phyloP scores from a whole-genome alignment of 257 asterid species.

The Eucommia ulmoides region DNA sequence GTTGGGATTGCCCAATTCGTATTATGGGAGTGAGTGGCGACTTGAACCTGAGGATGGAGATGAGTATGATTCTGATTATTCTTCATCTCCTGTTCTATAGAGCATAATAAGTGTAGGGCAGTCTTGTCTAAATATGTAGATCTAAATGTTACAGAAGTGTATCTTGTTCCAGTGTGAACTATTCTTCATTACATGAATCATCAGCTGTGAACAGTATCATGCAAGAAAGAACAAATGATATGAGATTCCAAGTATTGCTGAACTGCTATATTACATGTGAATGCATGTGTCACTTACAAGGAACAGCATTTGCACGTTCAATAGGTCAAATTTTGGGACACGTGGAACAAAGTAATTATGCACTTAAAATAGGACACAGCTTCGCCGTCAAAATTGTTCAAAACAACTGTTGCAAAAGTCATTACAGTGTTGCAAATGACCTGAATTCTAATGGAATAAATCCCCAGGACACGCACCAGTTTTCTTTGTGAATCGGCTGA shows the following conservation, averaged over 20 bases:
- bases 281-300: too few species aligned
- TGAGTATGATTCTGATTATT: slow-evolving; percentile 18
- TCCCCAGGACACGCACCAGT: too few species aligned
- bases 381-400: too few species aligned
- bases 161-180: not conserved
- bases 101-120: not conserved
- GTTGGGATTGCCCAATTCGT: slow-evolving; percentile 90
- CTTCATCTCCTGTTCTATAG: not conserved
- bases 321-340: too few species aligned
- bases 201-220: too few species aligned
- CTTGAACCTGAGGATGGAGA: slow-evolving; percentile 43
- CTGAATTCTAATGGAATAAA: too few species aligned
- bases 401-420: not conserved
- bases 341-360: too few species aligned
- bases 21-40: slow-evolving; percentile 84
- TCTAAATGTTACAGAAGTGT: not conserved
- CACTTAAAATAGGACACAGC: too few species aligned
- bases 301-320: too few species aligned
- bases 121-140: not conserved
- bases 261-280: too few species aligned
- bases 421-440: not conserved
- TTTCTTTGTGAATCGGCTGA: not conserved
- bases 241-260: too few species aligned
- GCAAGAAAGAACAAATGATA: too few species aligned
- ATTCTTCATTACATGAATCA: not conserved